phyloP scores from a whole-genome alignment of 805 yeast species.

The Spathaspora hagerdaliae region DNA sequence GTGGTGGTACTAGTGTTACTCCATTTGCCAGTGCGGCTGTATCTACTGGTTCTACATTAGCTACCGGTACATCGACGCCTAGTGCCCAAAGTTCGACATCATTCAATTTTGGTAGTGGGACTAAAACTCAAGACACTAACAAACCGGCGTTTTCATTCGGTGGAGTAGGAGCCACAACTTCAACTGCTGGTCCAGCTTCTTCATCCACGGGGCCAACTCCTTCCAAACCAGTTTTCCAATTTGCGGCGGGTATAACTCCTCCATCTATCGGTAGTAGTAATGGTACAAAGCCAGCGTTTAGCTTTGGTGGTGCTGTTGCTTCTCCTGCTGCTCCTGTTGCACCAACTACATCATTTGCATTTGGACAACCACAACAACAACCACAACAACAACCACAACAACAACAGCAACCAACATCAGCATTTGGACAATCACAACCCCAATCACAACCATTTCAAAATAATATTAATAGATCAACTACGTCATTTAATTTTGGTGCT shows the following conservation, averaged over 20 bases:
- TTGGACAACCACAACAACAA: background rate
- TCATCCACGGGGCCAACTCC: background rate
- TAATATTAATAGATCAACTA: no score
- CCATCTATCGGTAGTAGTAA: background rate
- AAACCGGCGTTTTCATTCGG: constrained; percentile 9
- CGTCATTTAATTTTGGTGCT: no score
- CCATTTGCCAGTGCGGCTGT: constrained; percentile 1
- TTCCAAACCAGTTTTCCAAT: constrained; percentile 6
- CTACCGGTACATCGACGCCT: background rate
- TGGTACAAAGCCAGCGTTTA: constrained; percentile 9
- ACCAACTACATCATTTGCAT: background rate
- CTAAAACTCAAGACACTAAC: background rate
- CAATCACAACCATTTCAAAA: background rate
- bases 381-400: background rate
- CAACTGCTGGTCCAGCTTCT: background rate
- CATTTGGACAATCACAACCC: background rate
- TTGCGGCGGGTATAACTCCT: constrained; percentile 9
- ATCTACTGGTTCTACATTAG: background rate
- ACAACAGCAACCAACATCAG: background rate
- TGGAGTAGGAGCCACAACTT: background rate
- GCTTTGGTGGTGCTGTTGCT: constrained; percentile 5
- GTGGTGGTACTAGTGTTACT: background rate
- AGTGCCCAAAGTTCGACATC: background rate
- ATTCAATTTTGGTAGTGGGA: constrained; percentile 9
- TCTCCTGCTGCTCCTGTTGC: background rate